Conservation (phyloP, 78 protist genomes). For the Dictyostelium purpureum region DNA sequence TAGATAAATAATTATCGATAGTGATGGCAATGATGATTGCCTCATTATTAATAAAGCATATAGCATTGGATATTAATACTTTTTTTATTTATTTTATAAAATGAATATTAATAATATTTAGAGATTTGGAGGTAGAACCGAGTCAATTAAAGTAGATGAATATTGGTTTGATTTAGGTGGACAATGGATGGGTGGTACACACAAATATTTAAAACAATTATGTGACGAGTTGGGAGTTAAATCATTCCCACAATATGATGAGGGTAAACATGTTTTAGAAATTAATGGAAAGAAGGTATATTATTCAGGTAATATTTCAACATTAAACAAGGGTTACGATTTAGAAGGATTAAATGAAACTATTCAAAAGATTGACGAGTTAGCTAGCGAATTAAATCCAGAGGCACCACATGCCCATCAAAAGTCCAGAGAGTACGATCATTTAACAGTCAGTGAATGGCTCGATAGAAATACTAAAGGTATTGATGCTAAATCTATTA, state of each 20-base stretch:
- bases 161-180: conserved; percentile 82
- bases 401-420: conserved; percentile 27
- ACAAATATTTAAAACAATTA: conserved; percentile 6
- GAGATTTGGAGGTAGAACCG: conserved; percentile 81
- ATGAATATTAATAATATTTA: neutral
- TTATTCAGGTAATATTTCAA: conserved; percentile 55
- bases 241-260: conserved; percentile 71
- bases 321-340: conserved; percentile 32
- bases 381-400: conserved; percentile 25
- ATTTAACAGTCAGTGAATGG: conserved; percentile 41
- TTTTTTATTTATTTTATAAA: too few relatives aligned
- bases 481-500: conserved; percentile 21
- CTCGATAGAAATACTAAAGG: conserved; percentile 12
- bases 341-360: conserved; percentile 57
- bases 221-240: conserved; percentile 44
- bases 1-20: too few relatives aligned
- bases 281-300: conserved; percentile 38
- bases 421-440: conserved; percentile 20
- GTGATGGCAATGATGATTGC: too few relatives aligned
- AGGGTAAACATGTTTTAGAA: conserved; percentile 72
- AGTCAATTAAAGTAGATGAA: conserved; percentile 58
- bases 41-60: neutral
- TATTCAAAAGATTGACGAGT: conserved; percentile 33
- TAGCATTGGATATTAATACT: neutral
- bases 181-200: conserved; percentile 82